These are phyloP conservation scores for Aspergillus sp. DNA, from an alignment of 2,329 filamentous ascomycete species.

Conservation along the genomic window DNA sequence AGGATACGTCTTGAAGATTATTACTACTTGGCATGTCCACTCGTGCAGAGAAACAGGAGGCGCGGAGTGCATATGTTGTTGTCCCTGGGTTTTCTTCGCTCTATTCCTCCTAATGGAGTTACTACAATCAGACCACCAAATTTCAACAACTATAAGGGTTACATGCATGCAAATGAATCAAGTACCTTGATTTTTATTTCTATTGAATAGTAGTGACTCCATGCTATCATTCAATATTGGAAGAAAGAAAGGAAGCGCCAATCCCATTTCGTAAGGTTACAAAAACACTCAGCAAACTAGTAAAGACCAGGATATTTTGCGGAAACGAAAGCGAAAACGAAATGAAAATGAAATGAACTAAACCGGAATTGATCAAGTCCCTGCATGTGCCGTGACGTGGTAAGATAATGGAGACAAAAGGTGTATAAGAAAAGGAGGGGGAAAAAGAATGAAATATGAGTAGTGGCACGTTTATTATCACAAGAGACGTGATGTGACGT, in stretches of 20 bases:
- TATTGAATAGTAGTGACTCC: no score
- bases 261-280: not conserved
- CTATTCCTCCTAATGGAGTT: no score
- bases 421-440: not conserved
- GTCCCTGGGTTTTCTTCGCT: no score
- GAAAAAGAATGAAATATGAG: not conserved
- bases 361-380: not conserved
- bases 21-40: no score
- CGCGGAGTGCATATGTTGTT: no score
- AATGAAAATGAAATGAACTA: not conserved
- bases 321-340: not conserved
- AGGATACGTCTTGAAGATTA: no score
- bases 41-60: no score
- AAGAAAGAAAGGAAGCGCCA: not conserved
- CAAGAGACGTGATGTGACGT: not conserved
- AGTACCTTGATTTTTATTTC: no score
- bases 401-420: not conserved
- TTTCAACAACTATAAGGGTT: no score
- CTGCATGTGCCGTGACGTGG: not conserved
- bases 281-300: not conserved
- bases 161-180: no score
- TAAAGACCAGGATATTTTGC: constrained; percentile 3
- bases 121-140: no score
- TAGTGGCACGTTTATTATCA: not conserved
- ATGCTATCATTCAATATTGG: no score